phyloP scores from a whole-genome alignment of 1,139 yeast genomes.

The Sugiyamaella japonica region DNA sequence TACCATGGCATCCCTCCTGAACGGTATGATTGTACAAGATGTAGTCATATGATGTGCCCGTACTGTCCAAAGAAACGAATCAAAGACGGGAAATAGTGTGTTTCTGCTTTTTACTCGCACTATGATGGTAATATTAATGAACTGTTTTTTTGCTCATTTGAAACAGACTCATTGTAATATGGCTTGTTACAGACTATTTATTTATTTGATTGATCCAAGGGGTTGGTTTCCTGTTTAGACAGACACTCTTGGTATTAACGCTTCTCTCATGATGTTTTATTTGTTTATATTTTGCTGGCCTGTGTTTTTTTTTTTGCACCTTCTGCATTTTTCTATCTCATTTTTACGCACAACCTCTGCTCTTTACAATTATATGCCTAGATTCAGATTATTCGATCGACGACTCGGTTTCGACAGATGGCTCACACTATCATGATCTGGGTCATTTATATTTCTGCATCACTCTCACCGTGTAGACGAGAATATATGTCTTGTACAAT shows the following conservation, averaged over 20 bases:
- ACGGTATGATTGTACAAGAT: constrained; percentile 40
- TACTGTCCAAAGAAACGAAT: constrained; percentile 39
- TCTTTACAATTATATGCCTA: no score
- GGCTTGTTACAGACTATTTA: not conserved
- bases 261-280: not conserved
- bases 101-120: constrained; percentile 2
- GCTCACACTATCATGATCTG: no score
- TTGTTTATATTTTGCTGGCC: no score
- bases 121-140: not conserved
- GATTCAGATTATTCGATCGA: no score
- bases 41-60: constrained; percentile 43
- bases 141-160: not conserved
- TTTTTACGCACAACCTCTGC: not conserved
- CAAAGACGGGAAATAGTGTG: constrained; percentile 23
- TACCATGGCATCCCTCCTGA: constrained; percentile 40
- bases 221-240: not conserved
- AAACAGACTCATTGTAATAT: no score
- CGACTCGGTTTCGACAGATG: no score
- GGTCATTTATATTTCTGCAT: no score
- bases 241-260: not conserved
- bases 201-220: not conserved
- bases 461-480: no score
- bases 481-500: no score
- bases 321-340: not conserved
- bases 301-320: not conserved